Conservation (phyloP, 352 stramenopile species). For the Aphanomyces euteiches region DNA sequence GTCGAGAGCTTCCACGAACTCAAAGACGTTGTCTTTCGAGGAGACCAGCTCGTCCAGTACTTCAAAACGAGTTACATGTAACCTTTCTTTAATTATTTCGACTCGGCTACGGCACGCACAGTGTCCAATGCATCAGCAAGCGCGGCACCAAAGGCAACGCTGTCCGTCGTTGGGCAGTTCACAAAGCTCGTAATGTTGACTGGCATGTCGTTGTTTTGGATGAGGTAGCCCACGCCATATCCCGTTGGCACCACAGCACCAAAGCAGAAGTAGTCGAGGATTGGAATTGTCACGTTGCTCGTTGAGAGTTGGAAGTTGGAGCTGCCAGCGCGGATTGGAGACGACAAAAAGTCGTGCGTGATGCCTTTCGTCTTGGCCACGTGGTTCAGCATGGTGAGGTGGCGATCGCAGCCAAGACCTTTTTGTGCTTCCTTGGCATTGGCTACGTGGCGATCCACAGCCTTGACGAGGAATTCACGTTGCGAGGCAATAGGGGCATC, state of each 20-base stretch:
- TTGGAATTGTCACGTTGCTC: conserved; percentile 87
- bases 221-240: conserved; percentile 88
- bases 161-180: conserved; percentile 61
- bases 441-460: conserved; percentile 81
- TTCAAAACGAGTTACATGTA: conserved; percentile 3
- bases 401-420: conserved; percentile 82
- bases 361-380: conserved; percentile 61
- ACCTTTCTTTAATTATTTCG: conserved; percentile 19
- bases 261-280: conserved; percentile 88
- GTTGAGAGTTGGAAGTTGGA: conserved; percentile 88
- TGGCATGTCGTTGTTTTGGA: conserved; percentile 80
- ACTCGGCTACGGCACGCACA: conserved; percentile 70
- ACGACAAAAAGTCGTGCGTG: conserved; percentile 71
- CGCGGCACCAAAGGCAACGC: conserved; percentile 61
- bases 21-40: conserved; percentile 38
- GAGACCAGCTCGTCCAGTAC: background rate
- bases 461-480: conserved; percentile 59
- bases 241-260: conserved; percentile 81
- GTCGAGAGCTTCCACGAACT: conserved; percentile 71
- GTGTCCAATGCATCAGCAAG: conserved; percentile 67
- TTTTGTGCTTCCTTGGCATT: conserved; percentile 87
- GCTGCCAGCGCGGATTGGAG: conserved; percentile 67
- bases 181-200: conserved; percentile 87
- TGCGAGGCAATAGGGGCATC: conserved; percentile 41
- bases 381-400: conserved; percentile 77